phyloP scores from a whole-genome alignment of 2,329 filamentous ascomycete genomes.

The Stagonosporopsis tanaceti region DNA sequence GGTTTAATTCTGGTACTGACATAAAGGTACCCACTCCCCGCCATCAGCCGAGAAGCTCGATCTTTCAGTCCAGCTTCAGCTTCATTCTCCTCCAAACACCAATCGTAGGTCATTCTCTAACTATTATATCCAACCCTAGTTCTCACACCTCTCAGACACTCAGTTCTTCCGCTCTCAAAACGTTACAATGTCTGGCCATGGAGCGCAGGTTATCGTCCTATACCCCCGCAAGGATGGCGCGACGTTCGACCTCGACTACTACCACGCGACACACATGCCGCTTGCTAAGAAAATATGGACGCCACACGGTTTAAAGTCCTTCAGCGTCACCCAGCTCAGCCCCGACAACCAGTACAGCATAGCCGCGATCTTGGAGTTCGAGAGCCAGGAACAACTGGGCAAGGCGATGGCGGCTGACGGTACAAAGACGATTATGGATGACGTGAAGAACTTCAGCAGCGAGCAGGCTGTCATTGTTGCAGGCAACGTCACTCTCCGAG shows the following conservation, averaged over 20 bases:
- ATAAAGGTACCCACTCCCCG: constrained; percentile 19
- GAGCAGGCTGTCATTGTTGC: constrained; percentile 43
- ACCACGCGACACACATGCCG: constrained; percentile 57
- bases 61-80: constrained; percentile 1
- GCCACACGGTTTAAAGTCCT: constrained; percentile 49
- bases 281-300: constrained; percentile 53
- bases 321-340: constrained; percentile 30
- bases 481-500: constrained; percentile 29
- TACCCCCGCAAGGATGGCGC: constrained; percentile 54
- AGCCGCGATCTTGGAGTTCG: constrained; percentile 31
- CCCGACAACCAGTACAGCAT: constrained; percentile 34
- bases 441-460: constrained; percentile 48
- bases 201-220: constrained; percentile 35
- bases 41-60: background rate
- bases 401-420: constrained; percentile 28
- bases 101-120: background rate
- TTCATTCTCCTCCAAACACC: background rate
- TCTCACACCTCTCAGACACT: constrained; percentile 5
- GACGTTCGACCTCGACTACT: constrained; percentile 61
- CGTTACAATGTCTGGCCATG: constrained; percentile 25
- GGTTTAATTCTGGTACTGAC: constrained; percentile 15
- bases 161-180: background rate
- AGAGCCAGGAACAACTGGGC: constrained; percentile 33
- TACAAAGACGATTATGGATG: constrained; percentile 48
- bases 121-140: no score